Evolutionary conservation across 257 asterid genomes (phyloP), one percentile per base, ranked within the genome.

Genomic region (Solanum clarkiae): DNA sequence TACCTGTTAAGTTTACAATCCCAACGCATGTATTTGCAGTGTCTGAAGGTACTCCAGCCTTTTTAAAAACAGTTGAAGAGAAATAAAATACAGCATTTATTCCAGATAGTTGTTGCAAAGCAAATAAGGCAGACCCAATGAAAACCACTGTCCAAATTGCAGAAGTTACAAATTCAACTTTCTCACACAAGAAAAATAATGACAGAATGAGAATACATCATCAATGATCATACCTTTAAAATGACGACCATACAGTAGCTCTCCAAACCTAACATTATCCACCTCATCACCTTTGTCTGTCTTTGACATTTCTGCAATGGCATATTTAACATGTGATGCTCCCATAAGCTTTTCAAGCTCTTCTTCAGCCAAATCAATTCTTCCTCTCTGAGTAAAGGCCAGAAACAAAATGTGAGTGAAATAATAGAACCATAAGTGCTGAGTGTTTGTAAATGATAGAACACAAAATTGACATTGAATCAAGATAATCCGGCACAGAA

Each of bases 81-180:
- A 96, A 96, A 90, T 91, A 96, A 89, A 96, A 96, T 45, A 96
- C 97, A n/a, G 99, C 98, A 89, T 96, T 96, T 90, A 96, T 94
- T 75, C 99, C 99, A 68, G 99, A 96, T 72, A 96, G 91, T 89
- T 96, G 98, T 90, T 96, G 98, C 86, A 93, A 87, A 53, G 98
- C 98, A 89, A 89, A 94, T 80, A 96, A 90, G 84, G 85, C 88
- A 45, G 98, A 93, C 66, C 98, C 98, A 69, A 92, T 87, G 86
- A 90, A 93, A 81, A 96, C 96, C 89, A 93, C 98, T 96, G 98
- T 91, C 65, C 85, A 88, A 80, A 86, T 26, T 29, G 57, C 17
- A 72, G 40, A 54, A n/a, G 82, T 81, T 18, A 17, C 7, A 29
- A 69, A 9, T 16, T 51, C 10, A 51, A 51, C 60, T 66, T 42